Evolutionary conservation across 192 early-diverging fungal genomes (phyloP).

Genomic region (Paraglomus occultum): DNA sequence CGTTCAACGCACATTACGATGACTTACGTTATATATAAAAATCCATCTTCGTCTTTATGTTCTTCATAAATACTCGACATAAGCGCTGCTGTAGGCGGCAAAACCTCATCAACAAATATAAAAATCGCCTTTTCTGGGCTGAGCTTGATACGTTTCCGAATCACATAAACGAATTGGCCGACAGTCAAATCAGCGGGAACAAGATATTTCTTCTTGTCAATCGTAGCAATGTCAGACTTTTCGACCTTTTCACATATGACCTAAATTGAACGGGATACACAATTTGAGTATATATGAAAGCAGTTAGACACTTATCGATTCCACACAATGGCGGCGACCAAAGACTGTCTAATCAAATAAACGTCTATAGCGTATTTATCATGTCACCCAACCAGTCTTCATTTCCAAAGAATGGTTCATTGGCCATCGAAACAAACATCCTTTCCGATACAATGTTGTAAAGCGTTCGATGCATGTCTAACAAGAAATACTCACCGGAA

Average conservation of each 20-base stretch:
- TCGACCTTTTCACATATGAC: slow-evolving; percentile 96
- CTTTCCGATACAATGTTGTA: not conserved
- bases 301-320: slow-evolving; percentile 22
- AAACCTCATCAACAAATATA: slow-evolving; percentile 96
- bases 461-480: not conserved
- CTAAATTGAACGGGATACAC: slow-evolving; percentile 20
- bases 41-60: slow-evolving; percentile 98
- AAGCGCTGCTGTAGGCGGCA: slow-evolving; percentile 92
- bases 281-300: slow-evolving; percentile 3
- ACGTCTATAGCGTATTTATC: too few relatives aligned
- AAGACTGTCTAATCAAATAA: not conserved
- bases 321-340: not conserved
- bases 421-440: too few relatives aligned
- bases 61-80: slow-evolving; percentile 96
- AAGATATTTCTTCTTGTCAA: slow-evolving; percentile 99
- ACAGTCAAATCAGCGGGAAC: slow-evolving; percentile 96
- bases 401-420: too few relatives aligned
- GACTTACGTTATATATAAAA: slow-evolving; percentile 86
- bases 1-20: not conserved
- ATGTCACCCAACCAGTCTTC: not conserved
- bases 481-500: slow-evolving; percentile 53
- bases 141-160: slow-evolving; percentile 95
- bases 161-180: slow-evolving; percentile 97
- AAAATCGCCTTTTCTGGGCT: slow-evolving; percentile 98
- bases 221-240: slow-evolving; percentile 92